These are phyloP conservation scores for Syzygium aromaticum DNA, from an alignment of 345 rosid species.

Conservation along the genomic window DNA sequence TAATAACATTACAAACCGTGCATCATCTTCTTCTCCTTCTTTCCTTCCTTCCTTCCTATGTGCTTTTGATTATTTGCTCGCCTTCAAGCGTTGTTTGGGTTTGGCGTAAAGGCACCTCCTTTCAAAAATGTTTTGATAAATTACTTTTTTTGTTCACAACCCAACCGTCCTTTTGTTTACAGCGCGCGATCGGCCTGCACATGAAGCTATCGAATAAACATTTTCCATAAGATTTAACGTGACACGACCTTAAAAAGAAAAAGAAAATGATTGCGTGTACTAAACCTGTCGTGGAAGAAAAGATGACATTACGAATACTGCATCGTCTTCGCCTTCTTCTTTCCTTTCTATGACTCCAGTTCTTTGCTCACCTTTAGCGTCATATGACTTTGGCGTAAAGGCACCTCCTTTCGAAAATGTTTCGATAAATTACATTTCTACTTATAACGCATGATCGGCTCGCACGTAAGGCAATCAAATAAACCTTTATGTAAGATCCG, in stretches of 20 bases:
- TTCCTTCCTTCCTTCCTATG: not conserved
- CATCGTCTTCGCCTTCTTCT: not conserved
- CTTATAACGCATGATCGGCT: not conserved
- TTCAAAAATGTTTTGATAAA: not conserved
- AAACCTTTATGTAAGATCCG: not conserved
- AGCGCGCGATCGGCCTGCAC: rapidly evolving
- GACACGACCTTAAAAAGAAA: not conserved
- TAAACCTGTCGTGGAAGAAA: not conserved
- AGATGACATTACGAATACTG: not conserved
- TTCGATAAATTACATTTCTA: not conserved
- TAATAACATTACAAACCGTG: not conserved
- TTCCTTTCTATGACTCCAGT: not conserved
- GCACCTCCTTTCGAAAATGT: not conserved
- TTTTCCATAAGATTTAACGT: not conserved
- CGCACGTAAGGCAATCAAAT: not conserved
- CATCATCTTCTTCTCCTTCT: not conserved
- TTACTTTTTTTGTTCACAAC: not conserved
- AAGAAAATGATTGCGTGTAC: not conserved
- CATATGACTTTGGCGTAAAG: not conserved
- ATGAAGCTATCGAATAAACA: not conserved
- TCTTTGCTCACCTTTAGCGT: not conserved
- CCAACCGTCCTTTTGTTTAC: not conserved
- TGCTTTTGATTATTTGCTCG: not conserved
- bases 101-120: not conserved
- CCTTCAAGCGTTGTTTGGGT: not conserved